A percentile compares a stretch with the other conserved stretches of the same genome.
phyloP scores from a whole-genome alignment of 495 filamentous ascomycete genomes.

The Antarctomyces pellizariae region DNA sequence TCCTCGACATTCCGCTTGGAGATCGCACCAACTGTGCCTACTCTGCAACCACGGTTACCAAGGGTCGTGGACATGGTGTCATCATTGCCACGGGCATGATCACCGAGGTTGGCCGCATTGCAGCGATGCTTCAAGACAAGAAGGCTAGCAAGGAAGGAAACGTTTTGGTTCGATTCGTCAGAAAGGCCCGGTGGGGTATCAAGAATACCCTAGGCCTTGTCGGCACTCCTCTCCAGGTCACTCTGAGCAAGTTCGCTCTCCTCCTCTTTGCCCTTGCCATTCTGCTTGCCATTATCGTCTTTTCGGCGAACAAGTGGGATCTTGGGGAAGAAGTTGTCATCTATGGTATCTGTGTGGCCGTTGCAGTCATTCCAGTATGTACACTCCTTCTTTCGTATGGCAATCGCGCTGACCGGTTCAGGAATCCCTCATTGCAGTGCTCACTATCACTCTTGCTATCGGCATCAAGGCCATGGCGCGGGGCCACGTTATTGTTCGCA shows the following conservation, averaged over 20 bases:
- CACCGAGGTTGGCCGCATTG: conserved; percentile 52
- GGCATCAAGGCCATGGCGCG: conserved; percentile 51
- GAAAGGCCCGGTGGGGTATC: conserved; percentile 14
- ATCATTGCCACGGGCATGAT: conserved; percentile 48
- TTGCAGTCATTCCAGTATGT: conserved; percentile 55
- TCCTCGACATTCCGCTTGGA: conserved; percentile 30
- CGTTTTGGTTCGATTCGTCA: conserved; percentile 12
- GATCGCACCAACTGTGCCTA: conserved; percentile 52
- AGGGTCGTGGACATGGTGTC: conserved; percentile 43
- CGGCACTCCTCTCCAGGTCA: conserved; percentile 45
- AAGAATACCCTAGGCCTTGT: conserved; percentile 37
- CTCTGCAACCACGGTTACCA: conserved; percentile 46
- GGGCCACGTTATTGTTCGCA: conserved; percentile 43
- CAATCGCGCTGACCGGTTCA: too few relatives aligned
- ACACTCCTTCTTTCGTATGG: too few relatives aligned
- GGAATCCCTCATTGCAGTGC: conserved; percentile 51
- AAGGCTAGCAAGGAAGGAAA: conserved; percentile 10
- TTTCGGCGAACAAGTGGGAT: conserved; percentile 34
- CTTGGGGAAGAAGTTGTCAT: conserved; percentile 39
- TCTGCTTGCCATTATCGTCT: conserved; percentile 44
- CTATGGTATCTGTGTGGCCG: conserved; percentile 39
- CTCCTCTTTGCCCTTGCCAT: conserved; percentile 45
- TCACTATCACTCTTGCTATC: conserved; percentile 55
- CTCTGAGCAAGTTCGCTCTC: conserved; percentile 44
- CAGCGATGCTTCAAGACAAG: conserved; percentile 23